Evolutionary conservation across 2,329 filamentous ascomycete species (phyloP).

Genomic region (Trichoderma simmonsii): DNA sequence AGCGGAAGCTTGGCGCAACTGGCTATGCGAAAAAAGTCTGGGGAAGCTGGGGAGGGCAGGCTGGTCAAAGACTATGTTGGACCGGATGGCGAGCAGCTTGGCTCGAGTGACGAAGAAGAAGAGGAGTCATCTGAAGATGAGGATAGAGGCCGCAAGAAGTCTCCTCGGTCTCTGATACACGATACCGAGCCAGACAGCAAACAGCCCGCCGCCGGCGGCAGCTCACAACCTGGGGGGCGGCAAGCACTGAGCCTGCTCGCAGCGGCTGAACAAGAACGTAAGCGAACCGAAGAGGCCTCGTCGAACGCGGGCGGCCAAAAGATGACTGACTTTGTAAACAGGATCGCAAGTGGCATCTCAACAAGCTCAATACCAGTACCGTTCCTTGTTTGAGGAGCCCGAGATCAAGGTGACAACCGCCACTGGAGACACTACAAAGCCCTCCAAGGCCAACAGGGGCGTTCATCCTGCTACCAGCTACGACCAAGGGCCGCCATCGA

Average conservation of each 20-base stretch:
- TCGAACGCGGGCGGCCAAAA: background rate
- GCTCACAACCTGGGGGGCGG: slow-evolving; percentile 36
- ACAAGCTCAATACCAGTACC: slow-evolving; percentile 52
- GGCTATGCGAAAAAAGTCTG: slow-evolving; percentile 52
- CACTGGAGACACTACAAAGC: slow-evolving; percentile 57
- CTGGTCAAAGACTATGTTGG: slow-evolving; percentile 65
- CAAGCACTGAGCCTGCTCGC: slow-evolving; percentile 63
- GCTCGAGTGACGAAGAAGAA: slow-evolving; percentile 71
- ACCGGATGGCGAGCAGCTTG: slow-evolving; percentile 64
- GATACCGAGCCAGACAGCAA: slow-evolving; percentile 36
- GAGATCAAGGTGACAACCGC: slow-evolving; percentile 63
- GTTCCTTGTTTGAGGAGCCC: slow-evolving; percentile 64
- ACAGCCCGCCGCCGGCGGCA: slow-evolving; percentile 31
- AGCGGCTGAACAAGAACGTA: slow-evolving; percentile 76
- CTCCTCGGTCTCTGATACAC: slow-evolving; percentile 45
- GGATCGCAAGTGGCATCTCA: slow-evolving; percentile 53
- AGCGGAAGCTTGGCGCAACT: slow-evolving; percentile 61
- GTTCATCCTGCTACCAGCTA: slow-evolving; percentile 85
- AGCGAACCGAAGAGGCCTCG: slow-evolving; percentile 33
- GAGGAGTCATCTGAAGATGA: slow-evolving; percentile 63
- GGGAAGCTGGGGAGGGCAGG: slow-evolving; percentile 48
- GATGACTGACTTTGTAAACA: slow-evolving; percentile 31
- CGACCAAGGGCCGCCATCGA: slow-evolving; percentile 62
- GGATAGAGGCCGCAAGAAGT: slow-evolving; percentile 58
- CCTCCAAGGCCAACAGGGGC: slow-evolving; percentile 44